A percentile compares a stretch with the other conserved stretches of the same genome.
These are phyloP conservation scores for Knufia fluminis DNA, from an alignment of 2,329 filamentous ascomycete genomes.

Conservation along the genomic window DNA sequence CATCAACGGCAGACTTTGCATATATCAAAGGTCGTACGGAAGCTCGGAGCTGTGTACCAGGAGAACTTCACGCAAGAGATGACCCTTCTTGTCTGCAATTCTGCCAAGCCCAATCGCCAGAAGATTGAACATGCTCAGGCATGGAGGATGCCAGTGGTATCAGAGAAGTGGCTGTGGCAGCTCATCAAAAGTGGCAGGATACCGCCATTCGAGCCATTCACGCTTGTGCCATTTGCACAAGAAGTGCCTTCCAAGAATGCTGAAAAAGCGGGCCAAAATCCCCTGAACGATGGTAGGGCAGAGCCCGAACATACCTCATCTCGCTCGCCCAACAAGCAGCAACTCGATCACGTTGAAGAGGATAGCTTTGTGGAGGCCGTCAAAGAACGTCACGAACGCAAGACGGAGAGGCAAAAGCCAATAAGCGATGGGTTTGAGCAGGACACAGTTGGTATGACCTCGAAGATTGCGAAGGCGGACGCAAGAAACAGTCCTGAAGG, in stretches of 20 bases:
- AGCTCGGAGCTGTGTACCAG: slow-evolving; percentile 72
- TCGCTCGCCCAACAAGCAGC: background rate
- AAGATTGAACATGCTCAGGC: slow-evolving; percentile 70
- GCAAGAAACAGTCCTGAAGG: background rate
- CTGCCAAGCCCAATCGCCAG: slow-evolving; percentile 20
- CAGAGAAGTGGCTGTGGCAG: slow-evolving; percentile 73
- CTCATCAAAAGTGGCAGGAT: slow-evolving; percentile 52
- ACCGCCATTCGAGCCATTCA: slow-evolving; percentile 34
- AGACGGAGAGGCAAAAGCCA: background rate
- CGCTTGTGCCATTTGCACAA: background rate
- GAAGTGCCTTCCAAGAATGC: background rate
- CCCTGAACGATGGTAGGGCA: background rate
- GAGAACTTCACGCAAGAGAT: slow-evolving; percentile 63
- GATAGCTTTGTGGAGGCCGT: background rate
- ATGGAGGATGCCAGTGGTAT: slow-evolving; percentile 73
- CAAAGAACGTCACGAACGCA: background rate
- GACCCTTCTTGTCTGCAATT: slow-evolving; percentile 68
- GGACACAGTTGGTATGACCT: background rate
- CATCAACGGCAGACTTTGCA: slow-evolving; percentile 76
- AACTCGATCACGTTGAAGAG: background rate
- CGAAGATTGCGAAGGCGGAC: background rate
- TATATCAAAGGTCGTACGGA: slow-evolving; percentile 62
- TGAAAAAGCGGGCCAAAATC: background rate
- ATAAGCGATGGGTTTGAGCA: background rate
- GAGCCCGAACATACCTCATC: background rate